Percentiles rank a stretch among this genome's conserved stretches.
These are phyloP conservation scores for Amaranthus hypochondriacus DNA, from an alignment of 148 eudicot genomes.

Conservation along the genomic window DNA sequence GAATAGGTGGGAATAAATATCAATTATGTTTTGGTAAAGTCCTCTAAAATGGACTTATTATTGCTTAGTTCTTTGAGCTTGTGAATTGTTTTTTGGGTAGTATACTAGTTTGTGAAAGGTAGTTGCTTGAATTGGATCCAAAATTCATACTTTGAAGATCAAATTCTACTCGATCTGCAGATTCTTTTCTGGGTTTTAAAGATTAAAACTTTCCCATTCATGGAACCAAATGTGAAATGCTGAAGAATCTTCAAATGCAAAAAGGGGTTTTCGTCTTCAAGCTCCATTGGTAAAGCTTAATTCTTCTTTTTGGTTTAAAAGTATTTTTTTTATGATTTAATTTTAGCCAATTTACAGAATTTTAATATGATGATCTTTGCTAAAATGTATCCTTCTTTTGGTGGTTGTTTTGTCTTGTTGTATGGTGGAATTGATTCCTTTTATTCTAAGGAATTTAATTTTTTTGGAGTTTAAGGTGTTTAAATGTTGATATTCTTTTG, in stretches of 20 bases:
- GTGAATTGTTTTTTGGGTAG: background rate
- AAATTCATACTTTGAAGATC: constrained; percentile 16
- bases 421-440: background rate
- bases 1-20: too few relatives aligned
- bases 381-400: background rate
- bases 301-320: constrained; percentile 6
- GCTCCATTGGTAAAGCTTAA: constrained; percentile 63
- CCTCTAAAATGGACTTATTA: background rate
- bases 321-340: background rate
- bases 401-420: background rate
- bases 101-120: background rate
- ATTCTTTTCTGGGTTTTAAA: constrained; percentile 8
- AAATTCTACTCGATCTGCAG: constrained; percentile 11
- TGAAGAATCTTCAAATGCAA: constrained; percentile 49
- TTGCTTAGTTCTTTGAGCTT: background rate
- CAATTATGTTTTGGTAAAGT: background rate
- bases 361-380: constrained; percentile 21
- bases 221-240: constrained; percentile 46
- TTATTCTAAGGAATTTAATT: background rate
- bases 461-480: background rate
- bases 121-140: constrained; percentile 11
- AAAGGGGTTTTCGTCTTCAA: constrained; percentile 67
- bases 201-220: constrained; percentile 10
- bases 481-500: background rate
- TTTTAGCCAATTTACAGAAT: constrained; percentile 12